Conservation (phyloP, 2,329 filamentous ascomycete genomes). For the Aureobasidium namibiae region DNA sequence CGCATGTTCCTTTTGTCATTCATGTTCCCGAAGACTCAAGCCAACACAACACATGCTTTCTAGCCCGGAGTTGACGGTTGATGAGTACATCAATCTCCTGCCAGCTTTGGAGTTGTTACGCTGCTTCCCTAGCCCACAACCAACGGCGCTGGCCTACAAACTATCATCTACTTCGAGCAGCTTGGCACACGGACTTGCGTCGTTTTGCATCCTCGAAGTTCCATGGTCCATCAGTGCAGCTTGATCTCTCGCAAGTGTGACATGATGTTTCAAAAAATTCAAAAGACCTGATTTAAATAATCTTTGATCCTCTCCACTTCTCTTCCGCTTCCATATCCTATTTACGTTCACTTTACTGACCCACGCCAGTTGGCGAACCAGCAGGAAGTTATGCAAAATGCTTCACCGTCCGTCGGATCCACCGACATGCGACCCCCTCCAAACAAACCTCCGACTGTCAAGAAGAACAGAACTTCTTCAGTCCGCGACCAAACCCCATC, state of each 20-base stretch:
- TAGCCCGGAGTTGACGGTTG: not conserved
- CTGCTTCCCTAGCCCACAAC: constrained; percentile 12
- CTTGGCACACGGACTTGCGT: not conserved
- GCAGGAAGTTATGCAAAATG: not conserved
- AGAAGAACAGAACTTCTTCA: constrained; percentile 13
- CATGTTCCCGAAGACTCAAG: not conserved
- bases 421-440: not conserved
- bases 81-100: constrained; percentile 14
- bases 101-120: constrained; percentile 13
- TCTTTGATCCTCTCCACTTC: not conserved
- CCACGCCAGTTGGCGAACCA: not conserved
- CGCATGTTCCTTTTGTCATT: not conserved
- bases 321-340: not conserved
- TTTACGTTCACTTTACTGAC: not conserved
- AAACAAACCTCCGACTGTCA: not conserved
- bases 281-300: constrained; percentile 64
- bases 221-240: not conserved
- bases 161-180: not conserved
- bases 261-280: constrained; percentile 52
- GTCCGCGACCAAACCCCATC: constrained; percentile 18
- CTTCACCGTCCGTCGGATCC: not conserved
- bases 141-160: constrained; percentile 25
- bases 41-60: constrained; percentile 1
- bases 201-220: not conserved
- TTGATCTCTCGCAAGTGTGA: constrained; percentile 26